These are phyloP conservation scores for Phytophthora cajani DNA, from an alignment of 352 stramenopile species.

Conservation along the genomic window DNA sequence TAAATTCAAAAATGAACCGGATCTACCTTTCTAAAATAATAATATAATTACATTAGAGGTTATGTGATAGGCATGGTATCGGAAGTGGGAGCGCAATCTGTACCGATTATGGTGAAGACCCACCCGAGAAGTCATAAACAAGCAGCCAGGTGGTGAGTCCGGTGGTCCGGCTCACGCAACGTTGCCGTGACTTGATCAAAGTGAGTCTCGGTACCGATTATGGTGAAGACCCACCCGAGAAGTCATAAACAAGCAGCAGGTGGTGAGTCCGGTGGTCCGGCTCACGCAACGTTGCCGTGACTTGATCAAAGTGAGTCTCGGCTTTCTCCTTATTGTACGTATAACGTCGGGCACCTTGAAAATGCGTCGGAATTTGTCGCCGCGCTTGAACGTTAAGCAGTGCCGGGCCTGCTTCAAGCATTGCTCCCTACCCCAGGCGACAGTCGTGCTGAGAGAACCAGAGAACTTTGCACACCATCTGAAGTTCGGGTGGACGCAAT, in stretches of 20 bases:
- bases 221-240: background rate
- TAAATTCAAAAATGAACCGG: too few species aligned
- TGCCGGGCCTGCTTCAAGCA: too few species aligned
- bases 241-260: slow-evolving; percentile 1
- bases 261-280: slow-evolving; percentile 23
- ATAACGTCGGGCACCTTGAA: background rate
- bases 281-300: background rate
- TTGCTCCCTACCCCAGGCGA: background rate
- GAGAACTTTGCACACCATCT: slow-evolving; percentile 30
- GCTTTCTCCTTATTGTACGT: background rate
- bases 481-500: slow-evolving; percentile 11
- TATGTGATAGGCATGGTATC: too few species aligned
- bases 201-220: background rate
- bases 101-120: background rate
- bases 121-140: background rate
- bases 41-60: too few species aligned
- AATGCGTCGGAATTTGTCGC: background rate
- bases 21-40: too few species aligned
- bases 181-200: background rate
- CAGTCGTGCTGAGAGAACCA: background rate
- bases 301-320: background rate
- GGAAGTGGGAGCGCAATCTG: too few species aligned
- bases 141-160: slow-evolving; percentile 11
- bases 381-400: background rate
- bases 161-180: slow-evolving; percentile 15